Evolutionary conservation across 2,329 filamentous ascomycete genomes (phyloP).

Genomic region (Ambrosiella xylebori): DNA sequence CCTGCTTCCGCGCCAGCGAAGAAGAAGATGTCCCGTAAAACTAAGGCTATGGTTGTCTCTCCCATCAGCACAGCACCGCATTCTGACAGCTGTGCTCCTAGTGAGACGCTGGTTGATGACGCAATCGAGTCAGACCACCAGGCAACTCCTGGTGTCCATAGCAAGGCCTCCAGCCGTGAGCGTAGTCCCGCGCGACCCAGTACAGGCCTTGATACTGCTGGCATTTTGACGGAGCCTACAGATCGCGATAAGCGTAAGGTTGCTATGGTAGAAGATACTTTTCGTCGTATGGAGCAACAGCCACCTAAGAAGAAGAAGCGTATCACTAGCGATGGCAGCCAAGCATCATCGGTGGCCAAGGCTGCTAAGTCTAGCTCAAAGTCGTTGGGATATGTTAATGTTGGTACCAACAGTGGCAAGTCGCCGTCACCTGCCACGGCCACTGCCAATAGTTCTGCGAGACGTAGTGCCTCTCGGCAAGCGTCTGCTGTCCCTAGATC

Average conservation of each 20-base stretch:
- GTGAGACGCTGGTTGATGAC: constrained; percentile 42
- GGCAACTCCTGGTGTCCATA: constrained; percentile 34
- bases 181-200: constrained; percentile 40
- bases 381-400: constrained; percentile 29
- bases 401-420: constrained; percentile 35
- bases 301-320: constrained; percentile 44
- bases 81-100: constrained; percentile 45
- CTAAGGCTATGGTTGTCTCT: constrained; percentile 38
- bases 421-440: constrained; percentile 32
- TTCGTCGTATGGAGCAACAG: constrained; percentile 44
- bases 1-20: neutral
- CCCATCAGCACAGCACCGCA: constrained; percentile 42
- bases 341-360: constrained; percentile 16
- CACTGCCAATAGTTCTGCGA: constrained; percentile 18
- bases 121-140: constrained; percentile 31
- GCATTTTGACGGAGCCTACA: constrained; percentile 45
- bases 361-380: constrained; percentile 3
- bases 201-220: constrained; percentile 36
- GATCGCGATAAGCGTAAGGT: constrained; percentile 52
- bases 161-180: constrained; percentile 51
- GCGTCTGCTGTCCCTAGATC: constrained; percentile 23
- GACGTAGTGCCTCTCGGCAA: constrained; percentile 20
- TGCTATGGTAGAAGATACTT: constrained; percentile 45
- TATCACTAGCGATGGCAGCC: constrained; percentile 35
- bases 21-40: constrained; percentile 38